Evolutionary conservation across 2,329 filamentous ascomycete genomes (phyloP).

Genomic region (Fusarium cicatricum): DNA sequence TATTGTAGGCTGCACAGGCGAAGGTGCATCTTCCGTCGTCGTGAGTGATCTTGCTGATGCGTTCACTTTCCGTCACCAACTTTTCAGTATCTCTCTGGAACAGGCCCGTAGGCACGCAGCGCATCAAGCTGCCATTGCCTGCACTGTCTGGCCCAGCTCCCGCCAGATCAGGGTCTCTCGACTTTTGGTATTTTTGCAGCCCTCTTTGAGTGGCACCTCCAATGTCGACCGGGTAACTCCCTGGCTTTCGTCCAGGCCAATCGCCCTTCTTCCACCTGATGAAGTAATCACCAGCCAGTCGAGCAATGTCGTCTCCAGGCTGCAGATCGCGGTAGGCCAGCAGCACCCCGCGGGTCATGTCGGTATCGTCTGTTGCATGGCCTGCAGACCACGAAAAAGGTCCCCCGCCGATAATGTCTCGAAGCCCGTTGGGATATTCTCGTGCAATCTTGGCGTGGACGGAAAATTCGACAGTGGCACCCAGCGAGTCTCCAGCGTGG

Average conservation of each 20-base stretch:
- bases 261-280: conserved; percentile 52
- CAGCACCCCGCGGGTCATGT: conserved; percentile 56
- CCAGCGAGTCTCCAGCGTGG: conserved; percentile 57
- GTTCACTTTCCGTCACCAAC: conserved; percentile 45
- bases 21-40: conserved; percentile 48
- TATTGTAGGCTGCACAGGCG: conserved; percentile 53
- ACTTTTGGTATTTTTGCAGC: conserved; percentile 41
- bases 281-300: conserved; percentile 49
- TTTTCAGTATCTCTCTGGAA: conserved; percentile 45
- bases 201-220: conserved; percentile 51
- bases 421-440: conserved; percentile 49
- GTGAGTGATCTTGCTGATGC: conserved; percentile 52
- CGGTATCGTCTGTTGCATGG: conserved; percentile 58
- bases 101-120: conserved; percentile 55
- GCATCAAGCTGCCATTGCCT: conserved; percentile 58
- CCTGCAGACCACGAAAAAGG: conserved; percentile 53
- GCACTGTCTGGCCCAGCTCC: conserved; percentile 51
- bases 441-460: conserved; percentile 45
- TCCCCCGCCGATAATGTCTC: conserved; percentile 56
- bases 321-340: conserved; percentile 50
- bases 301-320: conserved; percentile 42
- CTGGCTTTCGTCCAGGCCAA: conserved; percentile 52
- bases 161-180: conserved; percentile 28
- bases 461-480: conserved; percentile 55
- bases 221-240: conserved; percentile 49